These are phyloP conservation scores for Suillus hirtellus DNA, from an alignment of 768 basidiomycete genomes.

Conservation along the genomic window DNA sequence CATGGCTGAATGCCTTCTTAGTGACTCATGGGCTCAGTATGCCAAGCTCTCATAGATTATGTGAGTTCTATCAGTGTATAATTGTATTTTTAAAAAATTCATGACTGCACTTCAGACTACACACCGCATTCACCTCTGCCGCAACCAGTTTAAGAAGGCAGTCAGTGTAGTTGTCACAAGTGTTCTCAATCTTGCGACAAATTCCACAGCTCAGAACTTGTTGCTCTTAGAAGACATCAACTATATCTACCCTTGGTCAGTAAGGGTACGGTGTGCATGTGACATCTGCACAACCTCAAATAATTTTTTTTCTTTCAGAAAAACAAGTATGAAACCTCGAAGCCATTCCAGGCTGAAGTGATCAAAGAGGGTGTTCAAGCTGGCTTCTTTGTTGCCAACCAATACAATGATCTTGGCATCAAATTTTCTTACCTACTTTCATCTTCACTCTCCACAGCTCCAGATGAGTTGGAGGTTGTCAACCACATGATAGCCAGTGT, in stretches of 20 bases:
- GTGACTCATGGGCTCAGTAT: background rate
- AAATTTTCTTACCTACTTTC: background rate
- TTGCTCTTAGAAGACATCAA: background rate
- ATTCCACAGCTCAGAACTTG: background rate
- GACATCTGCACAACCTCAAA: background rate
- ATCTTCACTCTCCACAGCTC: background rate
- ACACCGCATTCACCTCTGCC: background rate
- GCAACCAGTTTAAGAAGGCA: slow-evolving; percentile 1
- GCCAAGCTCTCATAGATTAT: background rate
- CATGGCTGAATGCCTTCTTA: slow-evolving; percentile 3
- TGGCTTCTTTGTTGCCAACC: background rate
- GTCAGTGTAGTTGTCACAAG: background rate
- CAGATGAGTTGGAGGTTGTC: background rate
- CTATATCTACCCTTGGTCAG: slow-evolving; percentile 4
- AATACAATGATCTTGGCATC: slow-evolving; percentile 1
- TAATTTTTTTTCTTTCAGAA: background rate
- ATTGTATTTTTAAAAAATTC: background rate
- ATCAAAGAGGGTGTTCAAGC: background rate
- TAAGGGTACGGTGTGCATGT: background rate
- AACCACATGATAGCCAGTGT: slow-evolving; percentile 1
- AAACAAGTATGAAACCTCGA: background rate
- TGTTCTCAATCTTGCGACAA: background rate
- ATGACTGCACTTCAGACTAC: slow-evolving; percentile 1
- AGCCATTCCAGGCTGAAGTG: slow-evolving; percentile 7
- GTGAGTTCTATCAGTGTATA: background rate